A percentile compares a stretch with the other conserved stretches of the same genome.
These are phyloP conservation scores for Boletus tylopilopsis DNA, from an alignment of 768 basidiomycete genomes.

Conservation along the genomic window DNA sequence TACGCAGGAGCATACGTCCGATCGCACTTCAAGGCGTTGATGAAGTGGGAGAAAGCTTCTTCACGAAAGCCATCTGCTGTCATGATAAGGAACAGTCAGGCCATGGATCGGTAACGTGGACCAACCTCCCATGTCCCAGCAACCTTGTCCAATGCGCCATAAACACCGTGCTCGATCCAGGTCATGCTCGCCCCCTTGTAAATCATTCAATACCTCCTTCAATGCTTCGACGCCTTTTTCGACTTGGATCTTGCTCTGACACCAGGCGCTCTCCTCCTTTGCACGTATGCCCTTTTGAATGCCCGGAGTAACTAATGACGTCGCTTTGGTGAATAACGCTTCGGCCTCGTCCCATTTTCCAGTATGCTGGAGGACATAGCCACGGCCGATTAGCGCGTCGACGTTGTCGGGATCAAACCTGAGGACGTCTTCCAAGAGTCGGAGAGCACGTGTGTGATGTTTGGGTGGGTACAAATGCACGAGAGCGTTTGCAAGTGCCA, in stretches of 20 bases:
- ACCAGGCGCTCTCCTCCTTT: constrained; percentile 85
- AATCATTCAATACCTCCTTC: constrained; percentile 40
- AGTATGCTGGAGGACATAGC: constrained; percentile 63
- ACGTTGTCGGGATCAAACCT: constrained; percentile 57
- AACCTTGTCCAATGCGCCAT: constrained; percentile 80
- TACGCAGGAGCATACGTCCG: constrained; percentile 85
- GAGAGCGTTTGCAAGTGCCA: constrained; percentile 68
- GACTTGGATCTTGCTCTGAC: constrained; percentile 49
- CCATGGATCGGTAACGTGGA: neutral
- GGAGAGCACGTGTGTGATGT: constrained; percentile 76
- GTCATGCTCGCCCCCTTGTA: constrained; percentile 45
- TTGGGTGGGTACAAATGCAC: constrained; percentile 88
- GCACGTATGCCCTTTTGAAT: constrained; percentile 54
- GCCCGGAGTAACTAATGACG: constrained; percentile 44
- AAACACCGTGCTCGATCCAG: constrained; percentile 72
- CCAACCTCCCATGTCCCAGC: constrained; percentile 72
- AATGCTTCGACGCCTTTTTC: constrained; percentile 48
- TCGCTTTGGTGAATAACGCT: constrained; percentile 56
- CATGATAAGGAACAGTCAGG: neutral
- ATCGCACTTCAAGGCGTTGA: constrained; percentile 71
- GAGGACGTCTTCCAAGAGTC: constrained; percentile 72
- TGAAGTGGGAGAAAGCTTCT: constrained; percentile 75
- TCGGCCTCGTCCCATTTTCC: constrained; percentile 68
- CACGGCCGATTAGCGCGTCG: constrained; percentile 68
- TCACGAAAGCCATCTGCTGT: constrained; percentile 46